These are phyloP conservation scores for Lentinula guzmanii DNA, from an alignment of 768 basidiomycete genomes.

Conservation along the genomic window DNA sequence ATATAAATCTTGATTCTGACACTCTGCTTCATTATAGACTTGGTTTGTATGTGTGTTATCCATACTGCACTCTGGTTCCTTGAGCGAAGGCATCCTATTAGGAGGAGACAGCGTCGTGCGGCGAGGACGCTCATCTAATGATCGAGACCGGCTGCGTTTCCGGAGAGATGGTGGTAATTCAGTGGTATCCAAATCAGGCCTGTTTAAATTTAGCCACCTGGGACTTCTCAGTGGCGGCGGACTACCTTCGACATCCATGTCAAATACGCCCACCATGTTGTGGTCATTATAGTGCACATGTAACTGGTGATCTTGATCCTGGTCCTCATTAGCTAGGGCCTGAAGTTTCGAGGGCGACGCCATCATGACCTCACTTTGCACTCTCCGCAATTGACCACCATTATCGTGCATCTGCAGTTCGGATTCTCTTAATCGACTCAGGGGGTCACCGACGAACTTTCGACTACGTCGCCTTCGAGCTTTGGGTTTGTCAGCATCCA, in stretches of 20 bases:
- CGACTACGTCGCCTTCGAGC: slow-evolving; percentile 36
- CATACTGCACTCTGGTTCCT: slow-evolving; percentile 34
- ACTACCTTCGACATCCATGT: slow-evolving; percentile 28
- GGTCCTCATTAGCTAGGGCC: slow-evolving; percentile 24
- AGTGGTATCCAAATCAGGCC: slow-evolving; percentile 14
- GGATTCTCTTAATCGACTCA: slow-evolving; percentile 31
- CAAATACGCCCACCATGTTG: slow-evolving; percentile 28
- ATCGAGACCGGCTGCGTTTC: slow-evolving; percentile 25
- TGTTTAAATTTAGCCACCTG: not conserved
- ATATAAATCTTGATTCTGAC: slow-evolving; percentile 30
- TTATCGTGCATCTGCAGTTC: slow-evolving; percentile 26
- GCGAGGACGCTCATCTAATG: slow-evolving; percentile 17
- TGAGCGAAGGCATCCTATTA: not conserved
- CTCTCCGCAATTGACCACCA: slow-evolving; percentile 42
- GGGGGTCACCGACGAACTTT: slow-evolving; percentile 8
- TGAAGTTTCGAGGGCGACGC: slow-evolving; percentile 27
- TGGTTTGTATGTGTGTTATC: slow-evolving; percentile 20
- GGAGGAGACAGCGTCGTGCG: slow-evolving; percentile 8
- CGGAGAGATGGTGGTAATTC: slow-evolving; percentile 27
- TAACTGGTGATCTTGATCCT: slow-evolving; percentile 22
- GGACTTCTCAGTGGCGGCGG: not conserved
- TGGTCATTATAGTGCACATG: slow-evolving; percentile 27
- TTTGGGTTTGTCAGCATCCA: slow-evolving; percentile 17
- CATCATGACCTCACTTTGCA: slow-evolving; percentile 57
- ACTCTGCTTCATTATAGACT: not conserved